Conservation (phyloP, 1,284 basidiomycete species). For the Cryptococcus sp. region DNA sequence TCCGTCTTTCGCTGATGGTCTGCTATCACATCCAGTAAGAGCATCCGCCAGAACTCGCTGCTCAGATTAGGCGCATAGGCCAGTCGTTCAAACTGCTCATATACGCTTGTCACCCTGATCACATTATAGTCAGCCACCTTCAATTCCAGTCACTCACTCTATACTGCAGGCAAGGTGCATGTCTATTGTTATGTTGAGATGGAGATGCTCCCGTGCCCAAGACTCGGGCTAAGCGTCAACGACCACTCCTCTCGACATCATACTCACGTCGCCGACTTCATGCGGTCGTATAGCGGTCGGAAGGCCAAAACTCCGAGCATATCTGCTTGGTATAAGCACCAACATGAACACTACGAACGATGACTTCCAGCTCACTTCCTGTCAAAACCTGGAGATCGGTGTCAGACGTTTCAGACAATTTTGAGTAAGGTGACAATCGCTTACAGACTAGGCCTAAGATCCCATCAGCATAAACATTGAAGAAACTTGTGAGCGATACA, state of each 20-base stretch:
- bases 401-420: background rate
- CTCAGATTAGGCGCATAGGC: background rate
- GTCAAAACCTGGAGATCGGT: background rate
- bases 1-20: background rate
- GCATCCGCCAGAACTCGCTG: background rate
- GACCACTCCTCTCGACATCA: background rate
- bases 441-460: conserved; percentile 3
- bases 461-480: background rate
- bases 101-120: background rate
- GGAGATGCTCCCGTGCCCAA: background rate
- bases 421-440: background rate
- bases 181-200: background rate
- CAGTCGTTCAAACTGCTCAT: background rate
- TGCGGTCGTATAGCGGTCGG: background rate
- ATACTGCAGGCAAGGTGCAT: conserved; percentile 1
- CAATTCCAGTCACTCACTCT: background rate
- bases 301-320: background rate
- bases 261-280: conserved; percentile 1
- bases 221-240: background rate
- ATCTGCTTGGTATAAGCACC: background rate
- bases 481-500: background rate
- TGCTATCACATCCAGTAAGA: background rate
- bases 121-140: background rate
- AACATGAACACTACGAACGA: background rate
- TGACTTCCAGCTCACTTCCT: background rate